Percentiles rank a stretch among this genome's conserved stretches.
phyloP scores from a whole-genome alignment of 176 grass and related monocot species.

The Musa acuminata region DNA sequence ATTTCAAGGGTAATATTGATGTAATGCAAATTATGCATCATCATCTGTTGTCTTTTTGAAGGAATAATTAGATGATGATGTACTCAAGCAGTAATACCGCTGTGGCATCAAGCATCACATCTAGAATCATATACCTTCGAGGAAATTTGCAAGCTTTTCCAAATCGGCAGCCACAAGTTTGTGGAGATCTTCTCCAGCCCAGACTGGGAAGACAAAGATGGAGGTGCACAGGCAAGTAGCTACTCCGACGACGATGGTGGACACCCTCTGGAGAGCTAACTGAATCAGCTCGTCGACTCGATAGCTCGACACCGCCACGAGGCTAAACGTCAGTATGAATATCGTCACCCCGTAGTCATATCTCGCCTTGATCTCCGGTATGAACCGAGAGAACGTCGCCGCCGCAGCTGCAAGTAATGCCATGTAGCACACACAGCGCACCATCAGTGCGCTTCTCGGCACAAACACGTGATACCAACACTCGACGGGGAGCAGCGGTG shows the following conservation, averaged over 20 bases:
- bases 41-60: not conserved
- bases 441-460: not conserved
- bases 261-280: constrained; percentile 68
- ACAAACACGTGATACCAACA: not conserved
- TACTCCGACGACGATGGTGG: constrained; percentile 71
- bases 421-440: not conserved
- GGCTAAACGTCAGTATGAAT: constrained; percentile 94
- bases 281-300: constrained; percentile 59
- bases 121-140: constrained; percentile 42
- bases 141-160: constrained; percentile 56
- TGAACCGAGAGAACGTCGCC: constrained; percentile 86
- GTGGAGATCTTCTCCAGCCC: constrained; percentile 88
- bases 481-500: not conserved
- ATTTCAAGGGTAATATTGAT: too few relatives aligned
- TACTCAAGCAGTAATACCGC: not conserved
- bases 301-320: constrained; percentile 91
- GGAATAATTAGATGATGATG: not conserved
- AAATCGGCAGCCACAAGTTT: constrained; percentile 49
- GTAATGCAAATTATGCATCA: not conserved
- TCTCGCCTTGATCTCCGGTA: constrained; percentile 83
- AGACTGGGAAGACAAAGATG: constrained; percentile 57
- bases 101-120: not conserved
- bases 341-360: constrained; percentile 95
- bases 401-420: constrained; percentile 40
- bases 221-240: constrained; percentile 61